Evolutionary conservation across 2,329 filamentous ascomycete species (phyloP), one percentile per base, ranked within the genome.

Genomic region (Monascus ruber): DNA sequence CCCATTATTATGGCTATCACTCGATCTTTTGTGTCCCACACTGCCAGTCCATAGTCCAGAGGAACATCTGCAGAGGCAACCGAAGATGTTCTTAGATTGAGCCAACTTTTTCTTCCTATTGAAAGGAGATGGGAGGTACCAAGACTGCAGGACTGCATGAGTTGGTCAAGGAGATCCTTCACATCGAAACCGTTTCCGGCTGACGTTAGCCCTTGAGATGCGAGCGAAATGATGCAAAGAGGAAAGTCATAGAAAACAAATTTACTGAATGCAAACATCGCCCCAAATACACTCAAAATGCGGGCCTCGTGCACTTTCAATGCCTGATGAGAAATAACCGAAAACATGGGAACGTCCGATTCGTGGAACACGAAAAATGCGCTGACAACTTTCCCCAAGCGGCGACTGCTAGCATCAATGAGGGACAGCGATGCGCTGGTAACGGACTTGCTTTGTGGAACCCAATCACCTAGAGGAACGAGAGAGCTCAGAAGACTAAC

Each of bases 1-100:
- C 91, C 91, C 35, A 82, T 72, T 2, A 87, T 52, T 31, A 94
- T 84, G 9, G 89, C 87, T 65, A 80, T 69, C n/a, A 73, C 61
- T 24, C 78, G 70, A 57, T 83, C 79, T 42, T 84, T 81, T 10
- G 72, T 69, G 26, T 74, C 72, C 84, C 84, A 89, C 38, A 77
- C 71, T 1, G 79, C 78, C 38, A 86, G 63, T 25, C 68, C 71
- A 5, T 74, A 71, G 50, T 83, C 71, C 9, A 77, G 58, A 35
- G 24, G 60, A 6, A 56, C 39, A 27, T 47, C 35, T 8, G 43
- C 39, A 3, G 53, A 41, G 11, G 43, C 42, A 35, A 41, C 38
- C 34, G 47, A 52, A 24, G 40, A 45, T 10, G 44, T 41, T 33
- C 42, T 52, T 38, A 52, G 44, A 34, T 49, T 55, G 24, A 56